phyloP scores from a whole-genome alignment of 1,284 basidiomycete species.

The Flammula alnicola region DNA sequence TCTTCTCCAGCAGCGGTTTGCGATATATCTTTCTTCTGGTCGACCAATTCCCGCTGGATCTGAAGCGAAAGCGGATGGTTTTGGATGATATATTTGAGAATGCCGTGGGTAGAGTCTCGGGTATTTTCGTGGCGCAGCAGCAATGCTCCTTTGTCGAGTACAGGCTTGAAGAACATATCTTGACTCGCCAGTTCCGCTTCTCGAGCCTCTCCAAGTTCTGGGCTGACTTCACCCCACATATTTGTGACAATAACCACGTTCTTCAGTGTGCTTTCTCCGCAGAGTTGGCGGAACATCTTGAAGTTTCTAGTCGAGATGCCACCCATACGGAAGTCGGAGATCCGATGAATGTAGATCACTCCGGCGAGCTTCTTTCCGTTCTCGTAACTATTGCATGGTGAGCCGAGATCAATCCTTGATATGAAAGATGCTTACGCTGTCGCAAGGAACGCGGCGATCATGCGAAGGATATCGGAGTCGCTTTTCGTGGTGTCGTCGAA shows the following conservation, averaged over 20 bases:
- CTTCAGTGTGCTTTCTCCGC: constrained; percentile 48
- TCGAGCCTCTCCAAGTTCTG: constrained; percentile 37
- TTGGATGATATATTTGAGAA: constrained; percentile 38
- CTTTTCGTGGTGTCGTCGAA: constrained; percentile 29
- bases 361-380: constrained; percentile 45
- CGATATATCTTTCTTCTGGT: constrained; percentile 30
- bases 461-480: constrained; percentile 24
- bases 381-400: constrained; percentile 30
- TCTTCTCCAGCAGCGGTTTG: constrained; percentile 17
- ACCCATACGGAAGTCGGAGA: constrained; percentile 51
- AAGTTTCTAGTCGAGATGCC: constrained; percentile 52
- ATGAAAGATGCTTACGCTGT: constrained; percentile 31
- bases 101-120: constrained; percentile 32
- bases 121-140: constrained; percentile 41
- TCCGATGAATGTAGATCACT: constrained; percentile 56
- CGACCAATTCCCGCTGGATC: constrained; percentile 50
- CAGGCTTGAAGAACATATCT: constrained; percentile 45
- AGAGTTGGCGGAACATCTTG: constrained; percentile 51
- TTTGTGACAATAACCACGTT: constrained; percentile 55
- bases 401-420: no score
- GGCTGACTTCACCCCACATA: constrained; percentile 47
- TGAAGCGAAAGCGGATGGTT: constrained; percentile 38
- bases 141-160: constrained; percentile 41
- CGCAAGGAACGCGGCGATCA: constrained; percentile 22
- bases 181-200: constrained; percentile 37